Percentiles rank a stretch among this genome's conserved stretches.
These are phyloP conservation scores for Amborella trichopoda DNA, from an alignment of 164 flowering plant genomes.

Conservation along the genomic window DNA sequence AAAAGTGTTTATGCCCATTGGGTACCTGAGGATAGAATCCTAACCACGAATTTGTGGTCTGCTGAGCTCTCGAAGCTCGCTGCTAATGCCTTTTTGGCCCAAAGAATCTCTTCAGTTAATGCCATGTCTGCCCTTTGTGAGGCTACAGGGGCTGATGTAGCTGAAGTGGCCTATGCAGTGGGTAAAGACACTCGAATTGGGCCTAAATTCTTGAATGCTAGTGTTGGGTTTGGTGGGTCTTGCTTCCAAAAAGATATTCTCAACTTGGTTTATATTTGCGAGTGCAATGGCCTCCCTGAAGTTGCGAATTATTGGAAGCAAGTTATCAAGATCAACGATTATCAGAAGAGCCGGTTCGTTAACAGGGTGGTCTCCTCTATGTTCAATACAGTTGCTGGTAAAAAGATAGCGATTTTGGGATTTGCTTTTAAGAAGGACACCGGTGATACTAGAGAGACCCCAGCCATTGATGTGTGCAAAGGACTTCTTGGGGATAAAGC, in stretches of 20 bases:
- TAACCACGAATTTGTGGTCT: constrained; percentile 83
- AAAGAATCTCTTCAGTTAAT: constrained; percentile 80
- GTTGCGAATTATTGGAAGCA: constrained; percentile 91
- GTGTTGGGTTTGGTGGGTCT: constrained; percentile 90
- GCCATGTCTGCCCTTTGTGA: constrained; percentile 96
- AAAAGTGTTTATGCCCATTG: constrained; percentile 71
- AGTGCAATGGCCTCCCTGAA: constrained; percentile 84
- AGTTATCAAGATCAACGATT: constrained; percentile 78
- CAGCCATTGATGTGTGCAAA: constrained; percentile 91
- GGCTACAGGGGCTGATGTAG: constrained; percentile 79
- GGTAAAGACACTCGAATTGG: constrained; percentile 79
- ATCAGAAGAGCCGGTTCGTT: constrained; percentile 79
- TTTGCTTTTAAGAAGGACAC: constrained; percentile 91
- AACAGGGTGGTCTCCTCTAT: constrained; percentile 79
- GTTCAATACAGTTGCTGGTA: constrained; percentile 76
- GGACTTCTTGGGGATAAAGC: constrained; percentile 67
- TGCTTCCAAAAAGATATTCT: constrained; percentile 91
- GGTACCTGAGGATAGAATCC: constrained; percentile 73
- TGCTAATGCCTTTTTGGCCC: constrained; percentile 88
- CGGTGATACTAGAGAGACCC: constrained; percentile 86
- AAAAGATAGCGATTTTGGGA: constrained; percentile 73
- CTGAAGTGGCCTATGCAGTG: constrained; percentile 62
- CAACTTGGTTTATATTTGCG: constrained; percentile 85
- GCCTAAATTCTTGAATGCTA: constrained; percentile 69
- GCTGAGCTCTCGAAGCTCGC: constrained; percentile 94